A percentile compares a stretch with the other conserved stretches of the same genome.
Evolutionary conservation across 2,329 filamentous ascomycete genomes (phyloP).

Genomic region (Diaporthe vexans): DNA sequence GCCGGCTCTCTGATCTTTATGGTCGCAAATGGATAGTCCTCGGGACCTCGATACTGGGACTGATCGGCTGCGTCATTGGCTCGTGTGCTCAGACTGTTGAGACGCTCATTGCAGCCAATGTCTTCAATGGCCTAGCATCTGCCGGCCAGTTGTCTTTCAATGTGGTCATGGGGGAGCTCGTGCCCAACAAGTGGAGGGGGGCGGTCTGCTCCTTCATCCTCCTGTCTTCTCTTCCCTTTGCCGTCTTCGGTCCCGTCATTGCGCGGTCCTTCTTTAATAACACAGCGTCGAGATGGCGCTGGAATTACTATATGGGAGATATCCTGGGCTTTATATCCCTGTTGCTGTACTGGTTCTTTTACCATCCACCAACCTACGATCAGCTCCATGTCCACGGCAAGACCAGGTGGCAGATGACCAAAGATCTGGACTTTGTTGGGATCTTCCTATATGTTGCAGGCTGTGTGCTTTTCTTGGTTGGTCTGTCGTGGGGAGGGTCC

Average conservation of each 20-base stretch:
- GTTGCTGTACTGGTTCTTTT: constrained; percentile 59
- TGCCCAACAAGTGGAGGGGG: constrained; percentile 58
- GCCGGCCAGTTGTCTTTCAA: constrained; percentile 58
- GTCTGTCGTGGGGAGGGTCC: constrained; percentile 58
- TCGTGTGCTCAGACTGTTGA: constrained; percentile 52
- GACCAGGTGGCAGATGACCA: constrained; percentile 54
- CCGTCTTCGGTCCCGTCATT: constrained; percentile 61
- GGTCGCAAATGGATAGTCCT: constrained; percentile 59
- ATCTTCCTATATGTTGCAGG: constrained; percentile 46
- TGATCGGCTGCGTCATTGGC: constrained; percentile 57
- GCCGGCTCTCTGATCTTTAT: constrained; percentile 59
- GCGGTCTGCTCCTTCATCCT: constrained; percentile 55
- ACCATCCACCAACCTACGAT: constrained; percentile 61
- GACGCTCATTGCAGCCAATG: constrained; percentile 54
- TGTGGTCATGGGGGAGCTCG: constrained; percentile 58
- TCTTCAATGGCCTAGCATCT: constrained; percentile 55
- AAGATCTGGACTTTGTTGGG: constrained; percentile 61
- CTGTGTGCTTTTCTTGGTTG: constrained; percentile 46
- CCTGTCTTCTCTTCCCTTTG: constrained; percentile 56
- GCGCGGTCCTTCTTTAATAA: constrained; percentile 50
- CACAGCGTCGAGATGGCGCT: constrained; percentile 3
- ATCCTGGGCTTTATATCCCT: constrained; percentile 48
- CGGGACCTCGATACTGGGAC: constrained; percentile 49
- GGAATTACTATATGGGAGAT: constrained; percentile 18
- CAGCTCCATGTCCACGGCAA: constrained; percentile 57